Percentiles rank a stretch among this genome's conserved stretches.
These are phyloP conservation scores for Ormosia semicastrata DNA, from an alignment of 306 rosid genomes.

Conservation along the genomic window DNA sequence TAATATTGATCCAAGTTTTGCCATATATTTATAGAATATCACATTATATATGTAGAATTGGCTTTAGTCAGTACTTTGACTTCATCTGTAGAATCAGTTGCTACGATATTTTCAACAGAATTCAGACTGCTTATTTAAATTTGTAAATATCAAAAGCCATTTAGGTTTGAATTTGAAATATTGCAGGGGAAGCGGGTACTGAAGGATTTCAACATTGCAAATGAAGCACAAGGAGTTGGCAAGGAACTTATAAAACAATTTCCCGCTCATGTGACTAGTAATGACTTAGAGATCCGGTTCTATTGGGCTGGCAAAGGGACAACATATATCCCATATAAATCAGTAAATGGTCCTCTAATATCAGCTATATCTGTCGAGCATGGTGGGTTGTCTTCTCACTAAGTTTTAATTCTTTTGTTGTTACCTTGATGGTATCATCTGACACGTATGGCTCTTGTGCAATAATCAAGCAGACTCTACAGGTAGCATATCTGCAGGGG, in stretches of 20 bases:
- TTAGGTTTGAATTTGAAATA: background rate
- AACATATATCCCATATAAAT: slow-evolving; percentile 37
- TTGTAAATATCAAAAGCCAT: background rate
- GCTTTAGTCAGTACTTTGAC: background rate
- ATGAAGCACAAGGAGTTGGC: slow-evolving; percentile 35
- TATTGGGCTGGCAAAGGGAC: slow-evolving; percentile 71
- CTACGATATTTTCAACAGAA: background rate
- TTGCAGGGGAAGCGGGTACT: slow-evolving; percentile 34
- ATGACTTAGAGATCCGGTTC: slow-evolving; percentile 49
- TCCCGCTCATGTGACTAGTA: slow-evolving; percentile 16
- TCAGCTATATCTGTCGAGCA: slow-evolving; percentile 51
- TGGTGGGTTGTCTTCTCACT: slow-evolving; percentile 29
- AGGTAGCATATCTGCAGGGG: background rate
- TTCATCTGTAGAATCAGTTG: background rate
- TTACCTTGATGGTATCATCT: background rate
- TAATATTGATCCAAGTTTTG: no score
- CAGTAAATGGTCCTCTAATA: slow-evolving; percentile 64
- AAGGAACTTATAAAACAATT: background rate
- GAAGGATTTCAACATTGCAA: slow-evolving; percentile 53
- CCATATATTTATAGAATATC: background rate
- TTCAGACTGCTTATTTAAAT: background rate
- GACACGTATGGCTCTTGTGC: no score
- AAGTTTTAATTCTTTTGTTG: background rate
- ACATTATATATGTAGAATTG: background rate
- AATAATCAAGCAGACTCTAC: background rate